phyloP scores from a whole-genome alignment of 495 filamentous ascomycete species.

The Daldinia grandis region DNA sequence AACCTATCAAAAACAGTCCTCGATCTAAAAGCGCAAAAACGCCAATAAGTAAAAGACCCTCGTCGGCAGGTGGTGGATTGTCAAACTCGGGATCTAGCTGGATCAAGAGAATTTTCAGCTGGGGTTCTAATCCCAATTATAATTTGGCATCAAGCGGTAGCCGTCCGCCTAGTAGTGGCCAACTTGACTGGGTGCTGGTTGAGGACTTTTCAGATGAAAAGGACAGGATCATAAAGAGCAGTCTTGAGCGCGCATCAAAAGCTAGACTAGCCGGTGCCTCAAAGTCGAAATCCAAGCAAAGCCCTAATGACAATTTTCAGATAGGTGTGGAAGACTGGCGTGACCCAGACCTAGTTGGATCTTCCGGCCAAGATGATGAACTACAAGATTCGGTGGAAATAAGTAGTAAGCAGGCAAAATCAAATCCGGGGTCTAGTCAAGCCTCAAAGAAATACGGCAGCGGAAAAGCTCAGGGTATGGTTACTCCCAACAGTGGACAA shows the following conservation, averaged over 20 bases:
- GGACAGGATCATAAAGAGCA: slow-evolving; percentile 48
- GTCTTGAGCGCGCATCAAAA: slow-evolving; percentile 49
- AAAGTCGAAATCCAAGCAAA: slow-evolving; percentile 28
- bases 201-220: slow-evolving; percentile 72
- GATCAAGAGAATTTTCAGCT: slow-evolving; percentile 63
- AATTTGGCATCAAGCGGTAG: slow-evolving; percentile 46
- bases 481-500: slow-evolving; percentile 80
- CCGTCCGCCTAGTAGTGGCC: slow-evolving; percentile 83
- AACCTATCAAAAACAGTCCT: slow-evolving; percentile 26
- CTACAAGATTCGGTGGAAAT: slow-evolving; percentile 15
- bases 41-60: slow-evolving; percentile 19
- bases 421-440: slow-evolving; percentile 33
- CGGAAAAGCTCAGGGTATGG: slow-evolving; percentile 70
- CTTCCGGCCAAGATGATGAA: slow-evolving; percentile 34
- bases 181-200: slow-evolving; percentile 76
- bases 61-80: slow-evolving; percentile 19
- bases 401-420: slow-evolving; percentile 26
- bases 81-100: slow-evolving; percentile 47
- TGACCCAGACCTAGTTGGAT: slow-evolving; percentile 76
- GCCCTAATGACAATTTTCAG: slow-evolving; percentile 74
- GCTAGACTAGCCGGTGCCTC: slow-evolving; percentile 36
- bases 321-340: slow-evolving; percentile 95
- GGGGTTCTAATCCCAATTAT: slow-evolving; percentile 57
- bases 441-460: slow-evolving; percentile 43
- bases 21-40: slow-evolving; percentile 31